Base-by-base conservation (phyloP, 2,329 filamentous ascomycete genomes). In the Aquanectria penicillioides region DNA sequence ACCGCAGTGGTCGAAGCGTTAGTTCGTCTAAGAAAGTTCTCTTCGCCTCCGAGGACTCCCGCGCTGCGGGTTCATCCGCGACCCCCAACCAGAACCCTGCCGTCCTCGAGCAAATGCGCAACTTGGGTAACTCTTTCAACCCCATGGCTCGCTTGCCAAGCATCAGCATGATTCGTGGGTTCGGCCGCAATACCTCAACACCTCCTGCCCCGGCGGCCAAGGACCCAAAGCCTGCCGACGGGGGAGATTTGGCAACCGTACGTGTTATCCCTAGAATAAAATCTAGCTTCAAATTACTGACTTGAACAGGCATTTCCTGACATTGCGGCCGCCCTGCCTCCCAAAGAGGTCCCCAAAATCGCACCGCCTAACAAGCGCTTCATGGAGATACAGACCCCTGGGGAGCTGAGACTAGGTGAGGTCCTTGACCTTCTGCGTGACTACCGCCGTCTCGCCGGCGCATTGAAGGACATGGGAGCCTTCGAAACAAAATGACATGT, bases 51-150 rank as follows among this genome's bases (percentile, higher is more conserved):
- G 81, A 80, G 33, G 73, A 84, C 40, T 7, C 62, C 22, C 74
- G 72, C 38, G 7, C 63, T 23, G 37, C 63, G 15, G 47, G 46
- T 10, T 23, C 61, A 8, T 41, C 64, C 3, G 43, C 67, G 17
- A 53, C 62, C 2, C 23, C 69, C 1, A 61, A 60, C 7, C 71
- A 71, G 53, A 73, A 71, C 46, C 88, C 89, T 3, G 88, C 90
- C 25, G 76, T 88, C 11, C 85, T 96, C 2, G 92, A 96, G 63
- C 92, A 92, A 11, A 89, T 97, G 80, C 88, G 91, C 52, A 94
- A 86, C 72, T 83, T 97, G 59, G 89, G 92, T 31, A 95, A 85
- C 73, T 89, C 89, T 1, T 80, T 97, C 28, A 97, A 97, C 69
- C 93, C 93, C 3, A 89, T 97, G 73, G 92, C 88, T 38, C 86